Evolutionary conservation across 2,329 filamentous ascomycete genomes (phyloP).

Genomic region (Seiridium cupressi): DNA sequence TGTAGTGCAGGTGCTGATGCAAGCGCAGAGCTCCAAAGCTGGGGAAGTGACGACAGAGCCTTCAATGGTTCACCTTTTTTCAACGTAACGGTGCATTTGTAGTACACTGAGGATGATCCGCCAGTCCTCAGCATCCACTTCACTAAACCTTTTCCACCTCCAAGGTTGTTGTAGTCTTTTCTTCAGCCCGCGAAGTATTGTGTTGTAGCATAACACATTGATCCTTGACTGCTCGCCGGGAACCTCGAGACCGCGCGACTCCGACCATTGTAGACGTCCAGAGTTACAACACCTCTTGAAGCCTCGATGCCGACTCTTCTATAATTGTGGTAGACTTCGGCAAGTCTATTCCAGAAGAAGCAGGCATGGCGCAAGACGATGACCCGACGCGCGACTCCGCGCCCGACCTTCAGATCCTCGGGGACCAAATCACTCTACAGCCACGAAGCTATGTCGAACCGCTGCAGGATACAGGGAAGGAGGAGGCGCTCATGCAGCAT

Average conservation of each 20-base stretch:
- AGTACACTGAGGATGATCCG: no score
- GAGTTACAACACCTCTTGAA: no score
- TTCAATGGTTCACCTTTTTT: background rate
- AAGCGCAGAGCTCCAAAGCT: background rate
- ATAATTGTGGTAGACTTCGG: background rate
- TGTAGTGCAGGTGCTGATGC: background rate
- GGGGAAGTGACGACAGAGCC: slow-evolving; percentile 3
- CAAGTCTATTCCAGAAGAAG: slow-evolving; percentile 10
- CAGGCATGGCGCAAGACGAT: slow-evolving; percentile 36
- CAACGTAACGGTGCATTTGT: no score
- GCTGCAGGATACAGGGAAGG: slow-evolving; percentile 51
- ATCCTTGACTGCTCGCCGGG: no score
- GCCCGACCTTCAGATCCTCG: slow-evolving; percentile 76
- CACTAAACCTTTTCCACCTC: no score
- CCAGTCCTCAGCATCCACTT: no score
- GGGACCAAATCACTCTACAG: slow-evolving; percentile 71
- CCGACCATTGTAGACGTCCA: no score
- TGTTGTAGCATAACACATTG: no score
- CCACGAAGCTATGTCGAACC: slow-evolving; percentile 65
- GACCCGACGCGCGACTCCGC: slow-evolving; percentile 51
- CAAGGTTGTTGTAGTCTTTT: no score
- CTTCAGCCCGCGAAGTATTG: no score
- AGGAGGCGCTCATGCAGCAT: slow-evolving; percentile 73
- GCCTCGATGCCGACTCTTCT: background rate
- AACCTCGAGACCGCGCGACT: no score